A percentile compares a stretch with the other conserved stretches of the same genome.
phyloP scores from a whole-genome alignment of 176 grass and related monocot species.

The Thalia dealbata region DNA sequence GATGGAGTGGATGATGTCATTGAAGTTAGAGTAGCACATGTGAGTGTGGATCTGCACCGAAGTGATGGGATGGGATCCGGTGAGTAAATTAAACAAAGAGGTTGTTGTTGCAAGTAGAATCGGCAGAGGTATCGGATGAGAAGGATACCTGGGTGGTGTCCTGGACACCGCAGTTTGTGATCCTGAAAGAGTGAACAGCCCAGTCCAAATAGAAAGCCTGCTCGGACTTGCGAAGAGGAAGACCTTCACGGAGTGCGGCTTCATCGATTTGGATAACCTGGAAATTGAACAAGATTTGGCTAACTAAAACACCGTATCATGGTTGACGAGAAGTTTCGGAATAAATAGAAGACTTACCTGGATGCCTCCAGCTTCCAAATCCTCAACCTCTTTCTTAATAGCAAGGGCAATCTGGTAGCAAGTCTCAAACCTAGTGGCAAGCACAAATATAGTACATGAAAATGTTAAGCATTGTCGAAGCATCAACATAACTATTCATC shows the following conservation, averaged over 20 bases:
- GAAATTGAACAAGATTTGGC: background rate
- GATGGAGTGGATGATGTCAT: constrained; percentile 93
- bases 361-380: constrained; percentile 85
- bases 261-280: constrained; percentile 98
- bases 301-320: background rate
- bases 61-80: background rate
- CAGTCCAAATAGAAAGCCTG: constrained; percentile 90
- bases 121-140: background rate
- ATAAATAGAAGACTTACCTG: constrained; percentile 33
- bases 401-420: constrained; percentile 98
- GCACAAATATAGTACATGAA: background rate
- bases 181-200: constrained; percentile 92
- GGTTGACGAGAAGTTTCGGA: background rate
- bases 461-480: too few relatives aligned
- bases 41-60: constrained; percentile 75
- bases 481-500: background rate
- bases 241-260: constrained; percentile 84
- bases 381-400: constrained; percentile 95
- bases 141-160: constrained; percentile 78
- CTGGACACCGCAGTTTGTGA: constrained; percentile 73
- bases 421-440: constrained; percentile 60
- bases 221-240: constrained; percentile 92
- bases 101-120: too few relatives aligned
- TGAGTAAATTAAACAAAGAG: too few relatives aligned
- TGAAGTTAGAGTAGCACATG: constrained; percentile 99